A percentile compares a stretch with the other conserved stretches of the same genome.
These are phyloP conservation scores for Phlebiopsis flavidoalba DNA, from an alignment of 768 basidiomycete genomes.

Conservation along the genomic window DNA sequence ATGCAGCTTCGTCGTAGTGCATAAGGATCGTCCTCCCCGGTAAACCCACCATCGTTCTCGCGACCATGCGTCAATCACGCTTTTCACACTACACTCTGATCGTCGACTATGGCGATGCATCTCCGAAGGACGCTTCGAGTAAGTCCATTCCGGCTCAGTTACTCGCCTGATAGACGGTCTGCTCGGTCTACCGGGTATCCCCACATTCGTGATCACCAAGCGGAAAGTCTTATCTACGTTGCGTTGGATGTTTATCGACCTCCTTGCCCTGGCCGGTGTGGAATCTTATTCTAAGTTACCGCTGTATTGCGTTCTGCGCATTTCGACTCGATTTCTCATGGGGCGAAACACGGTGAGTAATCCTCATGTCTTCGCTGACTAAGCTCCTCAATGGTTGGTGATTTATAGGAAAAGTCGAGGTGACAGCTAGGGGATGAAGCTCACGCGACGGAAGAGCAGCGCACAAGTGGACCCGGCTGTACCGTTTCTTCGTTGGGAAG, in stretches of 20 bases:
- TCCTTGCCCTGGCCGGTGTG: slow-evolving; percentile 90
- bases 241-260: slow-evolving; percentile 98
- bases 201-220: slow-evolving; percentile 92
- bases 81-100: slow-evolving; percentile 91
- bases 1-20: slow-evolving; percentile 99
- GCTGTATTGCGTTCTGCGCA: slow-evolving; percentile 98
- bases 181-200: slow-evolving; percentile 85
- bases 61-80: slow-evolving; percentile 86
- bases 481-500: slow-evolving; percentile 98
- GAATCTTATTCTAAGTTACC: slow-evolving; percentile 95
- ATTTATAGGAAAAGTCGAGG: slow-evolving; percentile 92
- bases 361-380: neutral
- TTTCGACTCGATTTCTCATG: slow-evolving; percentile 99
- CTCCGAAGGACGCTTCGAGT: slow-evolving; percentile 81
- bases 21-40: slow-evolving; percentile 95
- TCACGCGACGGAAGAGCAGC: slow-evolving; percentile 57
- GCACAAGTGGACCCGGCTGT: slow-evolving; percentile 52
- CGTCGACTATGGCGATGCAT: slow-evolving; percentile 66
- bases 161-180: slow-evolving; percentile 85
- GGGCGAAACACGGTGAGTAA: slow-evolving; percentile 90
- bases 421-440: slow-evolving; percentile 73
- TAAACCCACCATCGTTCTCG: slow-evolving; percentile 88
- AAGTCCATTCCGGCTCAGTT: slow-evolving; percentile 94
- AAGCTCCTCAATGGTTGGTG: neutral
- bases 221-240: slow-evolving; percentile 85